These are phyloP conservation scores for Craterostigma plantagineum DNA, from an alignment of 257 asterid species.

Conservation along the genomic window DNA sequence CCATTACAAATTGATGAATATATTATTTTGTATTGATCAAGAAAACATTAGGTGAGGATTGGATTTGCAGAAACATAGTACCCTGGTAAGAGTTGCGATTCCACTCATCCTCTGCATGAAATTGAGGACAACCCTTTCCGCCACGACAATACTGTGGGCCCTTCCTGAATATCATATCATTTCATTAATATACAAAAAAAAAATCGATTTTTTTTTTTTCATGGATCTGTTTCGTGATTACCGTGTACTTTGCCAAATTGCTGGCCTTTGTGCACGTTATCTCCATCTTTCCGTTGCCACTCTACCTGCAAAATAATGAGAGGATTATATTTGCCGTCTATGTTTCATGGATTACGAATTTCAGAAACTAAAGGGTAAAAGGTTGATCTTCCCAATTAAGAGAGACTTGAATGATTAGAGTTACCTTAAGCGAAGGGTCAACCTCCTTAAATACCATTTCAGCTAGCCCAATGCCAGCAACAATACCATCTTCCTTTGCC, in stretches of 20 bases:
- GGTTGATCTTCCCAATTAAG: not conserved
- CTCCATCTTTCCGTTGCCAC: slow-evolving; percentile 80
- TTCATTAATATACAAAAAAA: slow-evolving; percentile 5
- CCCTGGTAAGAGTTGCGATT: slow-evolving; percentile 92
- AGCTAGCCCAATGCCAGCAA: slow-evolving; percentile 85
- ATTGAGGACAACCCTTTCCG: slow-evolving; percentile 94
- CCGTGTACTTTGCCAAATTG: slow-evolving; percentile 88
- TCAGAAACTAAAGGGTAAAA: slow-evolving; percentile 2
- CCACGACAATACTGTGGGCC: slow-evolving; percentile 78
- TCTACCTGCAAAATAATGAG: slow-evolving; percentile 32
- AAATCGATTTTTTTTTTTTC: slow-evolving; percentile 5
- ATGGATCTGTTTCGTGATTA: slow-evolving; percentile 11
- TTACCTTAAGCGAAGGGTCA: slow-evolving; percentile 79
- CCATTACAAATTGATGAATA: not conserved
- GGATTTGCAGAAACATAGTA: slow-evolving; percentile 8
- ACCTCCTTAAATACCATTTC: slow-evolving; percentile 80
- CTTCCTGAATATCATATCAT: slow-evolving; percentile 32
- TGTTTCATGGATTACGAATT: too few relatives aligned
- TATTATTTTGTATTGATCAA: not conserved
- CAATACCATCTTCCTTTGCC: slow-evolving; percentile 88
- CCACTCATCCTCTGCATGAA: slow-evolving; percentile 99
- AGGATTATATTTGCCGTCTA: too few relatives aligned
- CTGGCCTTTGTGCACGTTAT: slow-evolving; percentile 61
- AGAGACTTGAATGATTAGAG: slow-evolving; percentile 3
- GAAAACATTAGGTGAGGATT: not conserved